Percentiles rank a stretch among this genome's conserved stretches.
Evolutionary conservation across 306 rosid species (phyloP).

Genomic region (Gastrolobium bilobum): DNA sequence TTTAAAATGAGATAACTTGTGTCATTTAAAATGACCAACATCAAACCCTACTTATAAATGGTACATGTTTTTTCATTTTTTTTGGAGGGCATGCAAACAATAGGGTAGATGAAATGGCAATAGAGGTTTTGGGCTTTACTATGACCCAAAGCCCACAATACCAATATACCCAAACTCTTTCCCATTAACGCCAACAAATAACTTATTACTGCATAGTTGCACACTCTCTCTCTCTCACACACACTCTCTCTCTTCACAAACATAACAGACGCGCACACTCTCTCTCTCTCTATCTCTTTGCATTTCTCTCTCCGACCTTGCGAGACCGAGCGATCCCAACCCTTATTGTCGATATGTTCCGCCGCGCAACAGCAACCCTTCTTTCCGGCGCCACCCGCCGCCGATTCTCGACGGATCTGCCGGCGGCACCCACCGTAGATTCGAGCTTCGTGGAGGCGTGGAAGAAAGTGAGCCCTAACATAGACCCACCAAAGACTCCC

Average conservation of each 20-base stretch:
- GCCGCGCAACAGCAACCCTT: constrained; percentile 68
- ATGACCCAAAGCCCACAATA: neutral
- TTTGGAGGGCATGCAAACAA: too few relatives aligned
- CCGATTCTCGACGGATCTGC: constrained; percentile 70
- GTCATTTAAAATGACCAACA: too few relatives aligned
- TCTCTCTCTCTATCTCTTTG: neutral
- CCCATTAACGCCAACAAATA: too few relatives aligned
- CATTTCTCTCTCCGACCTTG: constrained; percentile 81
- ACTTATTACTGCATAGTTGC: too few relatives aligned
- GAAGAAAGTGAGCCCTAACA: constrained; percentile 72
- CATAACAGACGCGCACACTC: neutral
- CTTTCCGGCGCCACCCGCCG: constrained; percentile 63
- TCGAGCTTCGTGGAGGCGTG: constrained; percentile 69
- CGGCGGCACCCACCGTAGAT: constrained; percentile 49
- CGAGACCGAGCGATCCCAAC: constrained; percentile 89
- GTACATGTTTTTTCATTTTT: too few relatives aligned
- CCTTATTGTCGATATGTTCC: constrained; percentile 65
- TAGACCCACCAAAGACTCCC: constrained; percentile 90
- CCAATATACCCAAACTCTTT: neutral
- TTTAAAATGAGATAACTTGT: too few relatives aligned
- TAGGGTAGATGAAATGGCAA: too few relatives aligned
- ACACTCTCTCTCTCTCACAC: neutral
- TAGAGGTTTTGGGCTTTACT: too few relatives aligned
- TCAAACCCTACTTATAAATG: too few relatives aligned
- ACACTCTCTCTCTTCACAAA: neutral